Base-by-base conservation (phyloP, 2,329 filamentous ascomycete genomes). In the Pestalotiopsis fici region DNA sequence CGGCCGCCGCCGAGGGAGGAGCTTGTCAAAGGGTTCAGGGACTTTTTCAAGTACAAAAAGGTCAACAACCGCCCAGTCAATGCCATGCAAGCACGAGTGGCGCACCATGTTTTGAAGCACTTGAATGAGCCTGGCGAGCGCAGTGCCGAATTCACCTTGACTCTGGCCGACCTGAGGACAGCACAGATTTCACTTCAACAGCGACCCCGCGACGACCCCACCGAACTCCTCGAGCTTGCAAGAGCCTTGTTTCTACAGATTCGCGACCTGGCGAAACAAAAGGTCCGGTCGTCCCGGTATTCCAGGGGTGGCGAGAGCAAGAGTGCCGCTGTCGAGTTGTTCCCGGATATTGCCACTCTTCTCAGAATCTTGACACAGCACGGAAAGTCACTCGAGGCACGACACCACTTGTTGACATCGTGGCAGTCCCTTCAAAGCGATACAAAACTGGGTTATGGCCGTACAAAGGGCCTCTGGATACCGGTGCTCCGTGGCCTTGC, bases 1-100 rank as follows among this genome's bases (percentile, higher is more conserved):
- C 87, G 93, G 39, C 86, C 88, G 11, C 94, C 93, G 18, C 78
- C 87, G 0, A 81, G 84, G 3, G 77, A 84, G n/a, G 88, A 92
- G 39, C 82, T 97, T 2, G 79, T 88, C 0, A 82, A 86, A 43
- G 93, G 92, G 4, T 90, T 92, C 77, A 83, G 81, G 66, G 80
- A 83, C 11, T 90, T 95, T 70, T 90, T 95, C 72, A 76, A 81
- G 21, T 83, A 83, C 76, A 86, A 91, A 78, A 70, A 82, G 67
- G 72, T 80, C 73, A 79, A 82, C 69, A 74, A 82, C 71, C 74
- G 85, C 69, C 72, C 84, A 64, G 74, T 93, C 76, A 89, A 93
- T 78, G 83, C 88, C 72, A 85, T 90, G 55, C 91, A 96, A 73
- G 91, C 92, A 0, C 78, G 84, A n/a, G 82, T 89, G 71, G 84